Base-by-base conservation (phyloP, 257 asterid species). In the Perilla frutescens region DNA sequence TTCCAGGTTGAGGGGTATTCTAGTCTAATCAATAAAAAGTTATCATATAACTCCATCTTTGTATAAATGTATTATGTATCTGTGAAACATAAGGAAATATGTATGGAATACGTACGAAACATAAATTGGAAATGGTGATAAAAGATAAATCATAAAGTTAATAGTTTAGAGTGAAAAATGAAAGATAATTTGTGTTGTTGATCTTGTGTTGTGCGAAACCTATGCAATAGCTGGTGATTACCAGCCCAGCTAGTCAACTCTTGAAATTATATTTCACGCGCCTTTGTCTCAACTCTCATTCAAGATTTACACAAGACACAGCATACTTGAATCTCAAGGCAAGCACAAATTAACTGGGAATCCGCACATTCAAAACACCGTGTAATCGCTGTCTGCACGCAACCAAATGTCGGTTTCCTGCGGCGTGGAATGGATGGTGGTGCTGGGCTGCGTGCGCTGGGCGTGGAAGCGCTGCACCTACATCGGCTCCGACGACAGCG, bases 391-490 rank as follows among this genome's bases (percentile, higher is more conserved):
- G 12, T 69, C 29, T 7, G 68, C 68, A 4, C 61, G 3, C 63
- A 48, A 71, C 6, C 56, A 79, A 76, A 93, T 91, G 97, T 87
- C 98, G 50, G 86, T 93, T 60, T 54, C 84, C 4, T 90, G 97
- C 69, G 97, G 97, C 20, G 81, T 89, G 62, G 97, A 88, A 57
- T 85, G 92, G 77, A 89, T 93, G 8, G 78, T 93, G 62, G 79
- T 82, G 41, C 13, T 89, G 14, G 99, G 97, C 10, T 95, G 99
- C 75, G 31, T 90, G 64, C 91, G 99, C 37, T 95, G 99, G 99
- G 96, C 68, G 0, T 95, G 98, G 99, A 94, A 91, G 86, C 98
- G 99, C 67, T 95, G 99, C 78, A 95, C 98, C 76, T 90, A 95
- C 85, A 79, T 86, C 83, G 99, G 99, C 51, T 76, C 87, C 81